These are phyloP conservation scores for Saccharomyces hybrid DNA, from an alignment of 1,139 yeast species.

Conservation along the genomic window DNA sequence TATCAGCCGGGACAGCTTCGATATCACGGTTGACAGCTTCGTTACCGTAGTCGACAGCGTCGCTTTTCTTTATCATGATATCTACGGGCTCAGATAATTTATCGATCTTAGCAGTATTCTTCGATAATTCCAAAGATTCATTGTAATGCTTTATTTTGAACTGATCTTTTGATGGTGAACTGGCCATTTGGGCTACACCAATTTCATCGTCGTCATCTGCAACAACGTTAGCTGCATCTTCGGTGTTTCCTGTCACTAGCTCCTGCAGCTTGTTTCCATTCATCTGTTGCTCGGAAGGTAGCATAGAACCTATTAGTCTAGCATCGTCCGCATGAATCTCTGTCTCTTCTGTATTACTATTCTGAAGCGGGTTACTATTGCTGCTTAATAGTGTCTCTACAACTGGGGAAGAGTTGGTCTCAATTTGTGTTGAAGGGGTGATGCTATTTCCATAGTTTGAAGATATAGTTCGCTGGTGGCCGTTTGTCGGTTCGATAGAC, in stretches of 20 bases:
- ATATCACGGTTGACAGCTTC: no score
- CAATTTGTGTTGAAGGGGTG: background rate
- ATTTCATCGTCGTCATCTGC: conserved; percentile 13
- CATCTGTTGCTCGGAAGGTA: background rate
- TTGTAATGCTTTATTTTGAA: conserved; percentile 20
- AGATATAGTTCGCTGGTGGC: background rate
- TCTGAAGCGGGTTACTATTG: background rate
- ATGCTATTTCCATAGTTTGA: background rate
- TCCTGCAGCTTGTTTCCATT: background rate
- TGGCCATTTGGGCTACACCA: conserved; percentile 20
- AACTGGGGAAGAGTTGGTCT: background rate
- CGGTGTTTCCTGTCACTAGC: background rate
- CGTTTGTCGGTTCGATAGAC: background rate
- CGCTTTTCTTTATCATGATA: background rate
- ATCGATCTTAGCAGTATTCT: background rate
- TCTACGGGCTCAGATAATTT: background rate
- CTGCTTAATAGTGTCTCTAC: background rate
- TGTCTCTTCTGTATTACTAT: background rate
- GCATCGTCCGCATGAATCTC: background rate
- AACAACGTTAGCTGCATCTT: background rate
- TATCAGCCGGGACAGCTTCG: no score
- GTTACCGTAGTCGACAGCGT: background rate
- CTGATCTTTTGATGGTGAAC: conserved; percentile 17
- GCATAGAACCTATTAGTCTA: background rate
- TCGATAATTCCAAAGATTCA: conserved; percentile 8